Base-by-base conservation (phyloP, 139 green algal genomes). In the Picochlorum sp. region DNA sequence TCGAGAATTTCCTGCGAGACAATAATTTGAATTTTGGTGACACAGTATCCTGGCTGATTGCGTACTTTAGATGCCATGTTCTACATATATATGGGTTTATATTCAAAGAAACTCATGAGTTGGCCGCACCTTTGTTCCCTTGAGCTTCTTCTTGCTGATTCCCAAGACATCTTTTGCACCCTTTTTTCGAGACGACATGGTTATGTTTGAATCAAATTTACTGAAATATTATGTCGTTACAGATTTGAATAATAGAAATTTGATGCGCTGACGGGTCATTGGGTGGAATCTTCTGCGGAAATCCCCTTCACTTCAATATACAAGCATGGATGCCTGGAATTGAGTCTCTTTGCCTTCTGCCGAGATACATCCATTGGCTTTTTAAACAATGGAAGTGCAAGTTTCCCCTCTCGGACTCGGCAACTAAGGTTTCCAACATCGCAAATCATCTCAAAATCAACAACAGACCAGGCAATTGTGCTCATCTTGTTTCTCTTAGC, bases 1-100 rank as follows among this genome's bases (percentile, higher is more conserved):
- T 60, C 71, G 7, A 93, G 69, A 3, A 93, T 80, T 47, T 90
- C 83, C 83, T 92, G 70, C 31, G 58, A 26, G 16, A 26, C 34
- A 41, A 41, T 41, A 54, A 54, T 54, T 54, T 54, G 18, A 54
- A 54, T 26, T 54, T 54, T 54, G 11, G 16, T 6, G n/a, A 20
- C 47, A 21, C n/a, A 20, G 1, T 9, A 54, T 21, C n/a, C 6
- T 10, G 11, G n/a, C 11, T 21, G 23, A 54, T 54, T 54, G 18
- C 47, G 7, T 6, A 9, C 7, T 21, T 26, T 9, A 21, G 6
- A 54, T 54, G 11, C 15, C 23, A 9, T 26, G 1, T 54, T 21
- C 47, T 54, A 20, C 28, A 30, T 21, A 54, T 24, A 21, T 13
- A 9, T 21, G 18, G 47, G 3, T 51, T 51, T 18, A 18, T 13